These are phyloP conservation scores for Phycomyces blakesleeanus DNA, from an alignment of 192 early-diverging fungal species.

Conservation along the genomic window DNA sequence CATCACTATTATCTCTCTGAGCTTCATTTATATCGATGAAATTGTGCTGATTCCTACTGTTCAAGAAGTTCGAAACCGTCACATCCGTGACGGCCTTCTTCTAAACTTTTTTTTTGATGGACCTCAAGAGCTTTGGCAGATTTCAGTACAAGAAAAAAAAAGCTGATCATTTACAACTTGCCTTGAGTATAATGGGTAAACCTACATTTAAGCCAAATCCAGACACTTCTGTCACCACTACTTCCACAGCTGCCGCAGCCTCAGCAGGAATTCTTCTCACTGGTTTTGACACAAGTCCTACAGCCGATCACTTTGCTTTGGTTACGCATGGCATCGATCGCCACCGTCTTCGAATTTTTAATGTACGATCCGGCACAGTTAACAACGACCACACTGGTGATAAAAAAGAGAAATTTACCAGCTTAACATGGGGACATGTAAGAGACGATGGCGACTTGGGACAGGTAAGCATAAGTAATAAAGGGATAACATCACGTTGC, in stretches of 20 bases:
- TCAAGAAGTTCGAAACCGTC: too few relatives aligned
- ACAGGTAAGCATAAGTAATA: conserved; percentile 8
- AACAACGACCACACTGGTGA: conserved; percentile 48
- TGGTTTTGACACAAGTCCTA: conserved; percentile 14
- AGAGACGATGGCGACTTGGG: conserved; percentile 24
- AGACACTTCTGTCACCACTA: conserved; percentile 13
- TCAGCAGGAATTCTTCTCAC: conserved; percentile 21
- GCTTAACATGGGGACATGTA: conserved; percentile 48
- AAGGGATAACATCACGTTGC: background rate
- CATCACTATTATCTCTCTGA: too few relatives aligned
- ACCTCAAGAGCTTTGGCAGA: too few relatives aligned
- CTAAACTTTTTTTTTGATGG: too few relatives aligned
- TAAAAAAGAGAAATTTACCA: conserved; percentile 48
- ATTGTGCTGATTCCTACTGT: too few relatives aligned
- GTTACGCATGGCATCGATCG: conserved; percentile 55
- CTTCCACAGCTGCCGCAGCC: conserved; percentile 6
- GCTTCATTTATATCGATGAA: too few relatives aligned
- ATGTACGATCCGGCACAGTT: conserved; percentile 44
- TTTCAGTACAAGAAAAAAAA: too few relatives aligned
- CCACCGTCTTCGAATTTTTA: conserved; percentile 52
- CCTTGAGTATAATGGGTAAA: conserved; percentile 17
- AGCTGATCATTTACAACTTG: background rate
- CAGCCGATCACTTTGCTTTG: conserved; percentile 43
- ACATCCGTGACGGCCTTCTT: too few relatives aligned
- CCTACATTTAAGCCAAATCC: conserved; percentile 9